phyloP scores from a whole-genome alignment of 2,329 filamentous ascomycete species.

The Talaromyces marneffei region DNA sequence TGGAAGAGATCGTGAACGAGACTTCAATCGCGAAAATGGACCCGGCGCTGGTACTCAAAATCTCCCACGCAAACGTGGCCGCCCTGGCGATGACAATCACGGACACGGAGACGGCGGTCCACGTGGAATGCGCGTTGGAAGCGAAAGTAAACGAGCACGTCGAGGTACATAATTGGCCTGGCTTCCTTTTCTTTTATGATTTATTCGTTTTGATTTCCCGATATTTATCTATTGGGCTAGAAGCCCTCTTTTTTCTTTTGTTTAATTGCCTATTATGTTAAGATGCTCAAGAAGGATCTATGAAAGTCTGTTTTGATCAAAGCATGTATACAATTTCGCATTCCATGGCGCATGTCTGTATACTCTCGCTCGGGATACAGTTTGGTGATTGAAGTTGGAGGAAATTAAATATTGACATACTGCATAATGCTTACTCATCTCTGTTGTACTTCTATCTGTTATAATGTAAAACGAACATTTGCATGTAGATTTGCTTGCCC shows the following conservation, averaged over 20 bases:
- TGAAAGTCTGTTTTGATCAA: constrained; percentile 14
- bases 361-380: not conserved
- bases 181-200: not conserved
- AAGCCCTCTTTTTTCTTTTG: not conserved
- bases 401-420: not conserved
- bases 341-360: constrained; percentile 4
- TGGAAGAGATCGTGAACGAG: constrained; percentile 24
- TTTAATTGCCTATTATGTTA: not conserved
- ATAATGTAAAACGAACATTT: not conserved
- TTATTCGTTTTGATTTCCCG: not conserved
- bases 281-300: not conserved
- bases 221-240: not conserved
- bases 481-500: no score
- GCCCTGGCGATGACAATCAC: constrained; percentile 30
- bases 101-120: constrained; percentile 26
- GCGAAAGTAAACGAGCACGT: constrained; percentile 38
- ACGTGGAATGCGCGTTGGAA: constrained; percentile 34
- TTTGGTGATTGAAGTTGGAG: not conserved
- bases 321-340: constrained; percentile 12
- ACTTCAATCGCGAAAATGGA: constrained; percentile 30
- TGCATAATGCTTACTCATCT: not conserved
- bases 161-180: constrained; percentile 29
- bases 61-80: constrained; percentile 34
- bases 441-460: not conserved
- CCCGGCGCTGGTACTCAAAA: constrained; percentile 25